A percentile compares a stretch with the other conserved stretches of the same genome.
Conservation (phyloP, 306 rosid species). For the Acmispon strigosus region DNA sequence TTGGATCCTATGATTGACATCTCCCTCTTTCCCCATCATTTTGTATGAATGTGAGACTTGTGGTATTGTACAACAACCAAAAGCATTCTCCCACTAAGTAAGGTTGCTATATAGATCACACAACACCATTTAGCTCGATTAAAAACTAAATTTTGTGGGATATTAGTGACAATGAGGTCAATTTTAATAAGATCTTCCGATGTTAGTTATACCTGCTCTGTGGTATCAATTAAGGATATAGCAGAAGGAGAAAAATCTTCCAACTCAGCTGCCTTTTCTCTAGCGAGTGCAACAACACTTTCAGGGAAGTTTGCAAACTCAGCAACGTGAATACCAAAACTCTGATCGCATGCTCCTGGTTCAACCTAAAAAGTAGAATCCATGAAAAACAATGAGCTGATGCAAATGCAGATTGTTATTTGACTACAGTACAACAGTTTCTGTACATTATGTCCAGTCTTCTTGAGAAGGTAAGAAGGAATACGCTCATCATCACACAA, state of each 20-base stretch:
- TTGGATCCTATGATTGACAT: too few relatives aligned
- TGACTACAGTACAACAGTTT: neutral
- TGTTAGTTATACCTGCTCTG: constrained; percentile 41
- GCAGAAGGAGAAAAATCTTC: constrained; percentile 85
- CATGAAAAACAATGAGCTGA: constrained; percentile 5
- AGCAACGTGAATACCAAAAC: constrained; percentile 97
- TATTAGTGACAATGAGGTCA: too few relatives aligned
- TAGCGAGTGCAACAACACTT: constrained; percentile 80
- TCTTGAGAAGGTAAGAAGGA: neutral
- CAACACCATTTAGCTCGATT: too few relatives aligned
- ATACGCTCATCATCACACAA: neutral
- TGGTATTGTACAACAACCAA: too few relatives aligned
- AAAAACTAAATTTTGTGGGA: too few relatives aligned
- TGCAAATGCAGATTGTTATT: constrained; percentile 6
- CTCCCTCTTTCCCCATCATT: too few relatives aligned
- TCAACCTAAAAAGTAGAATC: constrained; percentile 63
- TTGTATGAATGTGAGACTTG: too few relatives aligned
- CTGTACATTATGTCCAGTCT: neutral
- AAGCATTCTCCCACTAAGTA: too few relatives aligned
- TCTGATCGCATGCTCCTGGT: constrained; percentile 98
- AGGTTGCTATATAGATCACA: too few relatives aligned
- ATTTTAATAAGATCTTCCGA: too few relatives aligned
- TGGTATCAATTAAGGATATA: constrained; percentile 29
- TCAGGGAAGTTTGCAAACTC: constrained; percentile 96
- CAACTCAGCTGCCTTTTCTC: constrained; percentile 94